A percentile compares a stretch with the other conserved stretches of the same genome.
Conservation (phyloP, 163 green algal genomes). For the Scenedesmus sp. region DNA sequence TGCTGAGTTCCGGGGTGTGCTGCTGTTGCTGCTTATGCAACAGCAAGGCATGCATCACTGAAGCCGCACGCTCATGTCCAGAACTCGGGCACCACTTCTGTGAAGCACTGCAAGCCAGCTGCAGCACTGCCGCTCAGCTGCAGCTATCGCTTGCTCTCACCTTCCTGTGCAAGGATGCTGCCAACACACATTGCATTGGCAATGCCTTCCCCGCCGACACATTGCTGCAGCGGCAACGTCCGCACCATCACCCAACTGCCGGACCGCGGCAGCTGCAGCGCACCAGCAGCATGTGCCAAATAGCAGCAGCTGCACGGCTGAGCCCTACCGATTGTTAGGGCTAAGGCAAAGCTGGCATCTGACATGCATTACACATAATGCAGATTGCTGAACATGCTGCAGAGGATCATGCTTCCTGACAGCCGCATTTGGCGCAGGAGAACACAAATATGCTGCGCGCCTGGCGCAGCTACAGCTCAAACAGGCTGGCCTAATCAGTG, state of each 20-base stretch:
- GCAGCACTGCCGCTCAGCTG: neutral
- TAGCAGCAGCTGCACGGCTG: neutral
- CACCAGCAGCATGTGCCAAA: neutral
- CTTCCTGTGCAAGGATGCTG: constrained; percentile 39
- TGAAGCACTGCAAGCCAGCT: neutral
- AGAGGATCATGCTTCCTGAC: too few species aligned
- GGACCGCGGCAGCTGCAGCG: constrained; percentile 22
- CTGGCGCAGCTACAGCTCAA: too few species aligned
- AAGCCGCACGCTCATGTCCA: neutral
- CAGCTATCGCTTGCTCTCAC: constrained; percentile 3
- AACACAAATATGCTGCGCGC: too few species aligned
- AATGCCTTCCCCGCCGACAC: neutral
- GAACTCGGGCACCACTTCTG: neutral
- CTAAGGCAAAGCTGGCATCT: too few species aligned
- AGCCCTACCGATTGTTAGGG: too few species aligned
- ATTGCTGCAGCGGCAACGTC: neutral
- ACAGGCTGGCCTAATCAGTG: too few species aligned
- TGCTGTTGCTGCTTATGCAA: neutral
- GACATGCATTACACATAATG: too few species aligned
- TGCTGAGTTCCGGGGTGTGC: too few species aligned
- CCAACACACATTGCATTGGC: constrained; percentile 19
- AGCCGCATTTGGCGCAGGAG: too few species aligned
- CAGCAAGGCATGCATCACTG: neutral
- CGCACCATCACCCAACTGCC: constrained; percentile 38
- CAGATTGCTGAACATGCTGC: too few species aligned